A percentile compares a stretch with the other conserved stretches of the same genome.
Evolutionary conservation across 2,329 filamentous ascomycete genomes (phyloP).

Genomic region (Phyllachora maydis): DNA sequence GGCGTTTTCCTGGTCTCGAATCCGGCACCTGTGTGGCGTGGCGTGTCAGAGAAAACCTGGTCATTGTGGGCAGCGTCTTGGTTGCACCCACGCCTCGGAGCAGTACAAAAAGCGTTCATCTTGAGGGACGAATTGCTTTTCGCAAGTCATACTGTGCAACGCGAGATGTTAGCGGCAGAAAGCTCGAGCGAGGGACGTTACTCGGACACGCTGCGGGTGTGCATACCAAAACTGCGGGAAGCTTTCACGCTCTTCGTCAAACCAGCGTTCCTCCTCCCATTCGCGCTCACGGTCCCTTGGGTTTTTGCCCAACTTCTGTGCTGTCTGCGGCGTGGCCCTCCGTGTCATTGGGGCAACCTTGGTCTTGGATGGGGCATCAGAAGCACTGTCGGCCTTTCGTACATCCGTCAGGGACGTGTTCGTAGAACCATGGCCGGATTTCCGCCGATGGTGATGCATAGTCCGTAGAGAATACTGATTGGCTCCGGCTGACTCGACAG

Average conservation of each 20-base stretch:
- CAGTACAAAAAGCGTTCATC: conserved; percentile 39
- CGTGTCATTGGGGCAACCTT: conserved; percentile 19
- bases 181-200: too few species aligned
- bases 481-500: too few species aligned
- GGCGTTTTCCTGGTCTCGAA: conserved; percentile 24
- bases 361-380: conserved; percentile 21
- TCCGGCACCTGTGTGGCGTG: conserved; percentile 32
- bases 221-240: conserved; percentile 47
- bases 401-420: conserved; percentile 34
- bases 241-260: conserved; percentile 37
- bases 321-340: conserved; percentile 16
- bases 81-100: conserved; percentile 34
- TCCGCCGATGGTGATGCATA: conserved; percentile 37
- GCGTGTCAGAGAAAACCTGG: too few species aligned
- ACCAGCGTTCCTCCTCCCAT: conserved; percentile 24
- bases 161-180: conserved; percentile 3
- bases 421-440: conserved; percentile 29
- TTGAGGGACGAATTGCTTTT: conserved; percentile 41
- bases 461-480: too few species aligned
- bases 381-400: conserved; percentile 23
- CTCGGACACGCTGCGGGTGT: too few species aligned
- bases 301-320: conserved; percentile 27
- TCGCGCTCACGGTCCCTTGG: conserved; percentile 29
- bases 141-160: conserved; percentile 39
- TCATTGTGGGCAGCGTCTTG: conserved; percentile 1